Conservation (phyloP, 768 basidiomycete species). For the Arthromyces matolae region DNA sequence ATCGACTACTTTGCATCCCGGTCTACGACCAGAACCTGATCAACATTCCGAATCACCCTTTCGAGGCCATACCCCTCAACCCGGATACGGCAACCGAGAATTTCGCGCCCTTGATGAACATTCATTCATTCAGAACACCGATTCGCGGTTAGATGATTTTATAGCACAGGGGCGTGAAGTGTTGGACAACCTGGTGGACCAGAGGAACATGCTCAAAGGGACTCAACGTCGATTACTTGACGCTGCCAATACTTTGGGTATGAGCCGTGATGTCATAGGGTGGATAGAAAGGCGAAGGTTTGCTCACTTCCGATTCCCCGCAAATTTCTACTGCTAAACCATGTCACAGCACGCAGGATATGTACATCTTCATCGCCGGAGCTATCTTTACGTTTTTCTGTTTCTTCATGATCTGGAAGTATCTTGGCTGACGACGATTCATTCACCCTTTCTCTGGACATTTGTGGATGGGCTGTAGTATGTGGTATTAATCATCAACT, state of each 20-base stretch:
- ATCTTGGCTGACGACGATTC: slow-evolving; percentile 55
- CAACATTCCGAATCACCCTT: slow-evolving; percentile 82
- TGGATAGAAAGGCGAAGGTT: slow-evolving; percentile 97
- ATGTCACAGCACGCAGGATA: slow-evolving; percentile 78
- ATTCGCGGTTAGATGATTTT: slow-evolving; percentile 82
- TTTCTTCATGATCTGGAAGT: slow-evolving; percentile 91
- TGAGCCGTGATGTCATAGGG: slow-evolving; percentile 91
- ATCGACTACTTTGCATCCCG: slow-evolving; percentile 52
- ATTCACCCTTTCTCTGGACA: background rate
- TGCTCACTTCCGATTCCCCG: slow-evolving; percentile 23
- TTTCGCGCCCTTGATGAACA: slow-evolving; percentile 84
- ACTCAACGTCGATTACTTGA: slow-evolving; percentile 83
- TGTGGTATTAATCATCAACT: slow-evolving; percentile 16
- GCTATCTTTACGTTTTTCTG: slow-evolving; percentile 86
- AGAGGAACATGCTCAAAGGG: slow-evolving; percentile 92
- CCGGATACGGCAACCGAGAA: slow-evolving; percentile 58
- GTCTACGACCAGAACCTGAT: slow-evolving; percentile 45
- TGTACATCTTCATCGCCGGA: slow-evolving; percentile 88
- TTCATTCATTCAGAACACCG: slow-evolving; percentile 81
- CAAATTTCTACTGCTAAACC: slow-evolving; percentile 3
- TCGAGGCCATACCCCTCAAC: slow-evolving; percentile 51
- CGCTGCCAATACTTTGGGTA: slow-evolving; percentile 90
- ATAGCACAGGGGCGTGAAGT: slow-evolving; percentile 90
- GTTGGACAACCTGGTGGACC: slow-evolving; percentile 87
- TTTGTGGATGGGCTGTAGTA: slow-evolving; percentile 12